phyloP scores from a whole-genome alignment of 257 asterid species.

The Solanum tarijense region DNA sequence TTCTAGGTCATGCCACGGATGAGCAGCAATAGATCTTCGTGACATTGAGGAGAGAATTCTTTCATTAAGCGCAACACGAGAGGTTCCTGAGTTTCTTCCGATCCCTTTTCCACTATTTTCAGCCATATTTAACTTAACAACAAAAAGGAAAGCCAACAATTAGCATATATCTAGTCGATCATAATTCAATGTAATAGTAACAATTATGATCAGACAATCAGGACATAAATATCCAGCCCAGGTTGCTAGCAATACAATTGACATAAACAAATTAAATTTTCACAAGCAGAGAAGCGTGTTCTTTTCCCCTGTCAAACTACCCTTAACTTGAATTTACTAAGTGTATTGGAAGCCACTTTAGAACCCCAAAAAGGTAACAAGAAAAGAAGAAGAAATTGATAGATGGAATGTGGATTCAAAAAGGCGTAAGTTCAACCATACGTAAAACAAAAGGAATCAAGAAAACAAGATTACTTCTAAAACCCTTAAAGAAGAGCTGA shows the following conservation, averaged over 20 bases:
- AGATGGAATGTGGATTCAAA: not conserved
- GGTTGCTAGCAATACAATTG: not conserved
- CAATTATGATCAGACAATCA: not conserved
- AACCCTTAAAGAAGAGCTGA: not conserved
- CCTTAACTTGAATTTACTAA: not conserved
- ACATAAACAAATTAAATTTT: not conserved
- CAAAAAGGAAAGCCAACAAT: not conserved
- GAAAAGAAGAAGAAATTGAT: not conserved
- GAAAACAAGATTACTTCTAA: not conserved
- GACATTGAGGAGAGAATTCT: slow-evolving; percentile 78
- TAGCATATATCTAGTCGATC: not conserved
- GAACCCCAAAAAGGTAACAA: not conserved
- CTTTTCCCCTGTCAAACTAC: not conserved
- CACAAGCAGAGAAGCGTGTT: not conserved
- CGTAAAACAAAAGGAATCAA: too few relatives aligned
- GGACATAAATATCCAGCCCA: not conserved
- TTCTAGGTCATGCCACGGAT: slow-evolving; percentile 97
- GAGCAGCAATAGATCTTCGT: slow-evolving; percentile 68
- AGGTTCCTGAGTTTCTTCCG: slow-evolving; percentile 16
- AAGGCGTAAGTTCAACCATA: not conserved
- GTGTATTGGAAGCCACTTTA: not conserved
- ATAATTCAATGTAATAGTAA: not conserved
- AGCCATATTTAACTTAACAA: slow-evolving; percentile 34
- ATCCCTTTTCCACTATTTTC: slow-evolving; percentile 13
- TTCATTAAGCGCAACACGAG: slow-evolving; percentile 48